Evolutionary conservation across 2,329 filamentous ascomycete species (phyloP).

Genomic region (Helotiales sp.): DNA sequence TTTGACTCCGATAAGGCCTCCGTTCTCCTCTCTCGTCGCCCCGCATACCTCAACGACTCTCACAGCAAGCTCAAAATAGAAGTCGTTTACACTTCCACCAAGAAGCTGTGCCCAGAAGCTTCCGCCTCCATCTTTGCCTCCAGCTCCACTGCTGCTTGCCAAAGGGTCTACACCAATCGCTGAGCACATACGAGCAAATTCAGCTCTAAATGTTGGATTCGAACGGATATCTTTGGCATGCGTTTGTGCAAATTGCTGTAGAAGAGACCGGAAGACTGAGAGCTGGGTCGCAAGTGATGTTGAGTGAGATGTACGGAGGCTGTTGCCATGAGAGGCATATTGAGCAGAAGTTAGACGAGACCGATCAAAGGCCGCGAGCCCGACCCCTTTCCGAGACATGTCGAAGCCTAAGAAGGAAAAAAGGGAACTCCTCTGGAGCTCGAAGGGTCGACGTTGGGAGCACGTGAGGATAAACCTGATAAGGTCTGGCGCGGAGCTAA

Average conservation of each 20-base stretch:
- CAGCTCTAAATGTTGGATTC: constrained; percentile 89
- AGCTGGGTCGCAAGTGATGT: constrained; percentile 89
- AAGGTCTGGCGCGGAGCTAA: not conserved
- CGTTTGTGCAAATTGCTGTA: constrained; percentile 93
- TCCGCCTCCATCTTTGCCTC: constrained; percentile 49
- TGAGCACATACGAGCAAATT: constrained; percentile 98
- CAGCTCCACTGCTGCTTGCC: constrained; percentile 61
- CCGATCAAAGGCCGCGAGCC: constrained; percentile 86
- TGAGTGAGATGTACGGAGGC: constrained; percentile 80
- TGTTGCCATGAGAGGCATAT: constrained; percentile 86
- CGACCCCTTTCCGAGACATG: constrained; percentile 80
- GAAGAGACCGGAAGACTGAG: constrained; percentile 89
- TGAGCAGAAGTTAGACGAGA: constrained; percentile 82
- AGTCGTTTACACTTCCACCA: constrained; percentile 91
- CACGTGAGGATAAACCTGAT: constrained; percentile 1
- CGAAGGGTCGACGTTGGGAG: not conserved
- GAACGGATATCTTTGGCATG: constrained; percentile 96
- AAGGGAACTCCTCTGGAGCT: not conserved
- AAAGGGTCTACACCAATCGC: constrained; percentile 96
- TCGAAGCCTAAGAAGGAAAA: constrained; percentile 5
- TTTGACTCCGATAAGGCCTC: constrained; percentile 80
- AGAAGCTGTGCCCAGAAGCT: constrained; percentile 93
- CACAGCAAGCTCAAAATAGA: constrained; percentile 98
- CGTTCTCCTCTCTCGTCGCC: constrained; percentile 84
- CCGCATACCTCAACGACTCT: constrained; percentile 91